Conservation (phyloP, 2,329 filamentous ascomycete genomes). For the Penicillium expansum region DNA sequence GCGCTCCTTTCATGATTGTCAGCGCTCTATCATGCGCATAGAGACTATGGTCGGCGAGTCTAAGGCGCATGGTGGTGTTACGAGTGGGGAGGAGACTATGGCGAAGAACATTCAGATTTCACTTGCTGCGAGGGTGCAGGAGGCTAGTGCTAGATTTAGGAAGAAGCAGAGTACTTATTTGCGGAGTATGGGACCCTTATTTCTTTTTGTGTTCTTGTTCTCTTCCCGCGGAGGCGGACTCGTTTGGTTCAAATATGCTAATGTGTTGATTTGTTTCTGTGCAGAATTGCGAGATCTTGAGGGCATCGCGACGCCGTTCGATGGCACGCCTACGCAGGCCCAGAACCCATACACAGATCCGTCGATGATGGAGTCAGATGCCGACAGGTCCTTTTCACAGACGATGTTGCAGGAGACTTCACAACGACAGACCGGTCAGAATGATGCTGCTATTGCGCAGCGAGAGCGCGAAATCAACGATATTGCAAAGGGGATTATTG, state of each 20-base stretch:
- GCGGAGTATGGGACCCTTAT: conserved; percentile 63
- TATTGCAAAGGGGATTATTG: conserved; percentile 96
- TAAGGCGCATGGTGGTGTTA: conserved; percentile 66
- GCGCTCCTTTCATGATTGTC: conserved; percentile 81
- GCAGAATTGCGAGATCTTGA: conserved; percentile 72
- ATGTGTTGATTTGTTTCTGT: neutral
- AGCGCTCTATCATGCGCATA: conserved; percentile 81
- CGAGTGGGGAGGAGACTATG: conserved; percentile 87
- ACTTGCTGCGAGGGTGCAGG: conserved; percentile 81
- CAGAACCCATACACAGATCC: conserved; percentile 75
- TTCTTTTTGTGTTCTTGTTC: neutral
- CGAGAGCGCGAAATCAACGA: conserved; percentile 96
- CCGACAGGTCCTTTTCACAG: conserved; percentile 88
- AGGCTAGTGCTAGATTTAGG: conserved; percentile 84
- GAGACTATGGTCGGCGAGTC: conserved; percentile 83
- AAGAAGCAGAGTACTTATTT: conserved; percentile 98
- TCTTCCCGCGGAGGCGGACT: neutral
- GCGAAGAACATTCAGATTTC: conserved; percentile 93
- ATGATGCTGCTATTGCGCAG: conserved; percentile 82
- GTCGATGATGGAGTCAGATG: conserved; percentile 87
- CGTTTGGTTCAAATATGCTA: conserved; percentile 9
- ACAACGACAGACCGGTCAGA: conserved; percentile 56
- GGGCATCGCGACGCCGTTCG: conserved; percentile 55
- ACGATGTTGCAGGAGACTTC: conserved; percentile 78
- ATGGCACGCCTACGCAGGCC: conserved; percentile 49